Evolutionary conservation across 108 stramenopile species (phyloP).

Genomic region (Licmophora abbreviata): DNA sequence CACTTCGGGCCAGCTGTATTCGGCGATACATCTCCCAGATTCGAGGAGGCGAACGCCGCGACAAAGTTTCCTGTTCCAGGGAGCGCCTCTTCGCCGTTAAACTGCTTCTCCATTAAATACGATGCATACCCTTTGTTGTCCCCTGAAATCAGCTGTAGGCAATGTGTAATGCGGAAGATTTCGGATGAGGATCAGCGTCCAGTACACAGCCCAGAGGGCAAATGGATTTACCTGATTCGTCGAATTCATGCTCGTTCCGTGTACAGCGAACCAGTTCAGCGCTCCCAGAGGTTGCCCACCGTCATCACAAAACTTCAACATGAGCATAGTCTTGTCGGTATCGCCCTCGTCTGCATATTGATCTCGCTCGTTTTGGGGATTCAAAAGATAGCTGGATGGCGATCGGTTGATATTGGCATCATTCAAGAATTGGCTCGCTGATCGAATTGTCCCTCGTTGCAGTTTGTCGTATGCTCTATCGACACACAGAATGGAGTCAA

Average conservation of each 20-base stretch:
- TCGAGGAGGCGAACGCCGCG: constrained; percentile 52
- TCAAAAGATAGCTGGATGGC: constrained; percentile 42
- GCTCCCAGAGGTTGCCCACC: constrained; percentile 13
- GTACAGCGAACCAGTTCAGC: constrained; percentile 55
- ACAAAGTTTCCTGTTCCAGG: constrained; percentile 41
- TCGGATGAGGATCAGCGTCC: background rate
- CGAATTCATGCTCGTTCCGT: constrained; percentile 50
- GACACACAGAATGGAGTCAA: constrained; percentile 1
- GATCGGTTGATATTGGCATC: constrained; percentile 49
- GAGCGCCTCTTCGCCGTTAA: constrained; percentile 19
- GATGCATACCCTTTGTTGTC: constrained; percentile 62
- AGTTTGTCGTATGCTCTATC: constrained; percentile 27
- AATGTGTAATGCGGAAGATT: background rate
- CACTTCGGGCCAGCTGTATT: constrained; percentile 46
- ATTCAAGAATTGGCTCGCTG: constrained; percentile 6
- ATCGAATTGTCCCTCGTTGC: background rate
- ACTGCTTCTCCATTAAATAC: constrained; percentile 34
- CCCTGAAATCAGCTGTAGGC: constrained; percentile 24
- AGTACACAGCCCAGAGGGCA: too few relatives aligned
- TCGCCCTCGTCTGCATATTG: constrained; percentile 29
- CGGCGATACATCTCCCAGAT: constrained; percentile 58
- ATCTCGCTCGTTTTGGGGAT: constrained; percentile 38
- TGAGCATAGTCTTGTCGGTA: constrained; percentile 44
- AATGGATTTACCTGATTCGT: constrained; percentile 23
- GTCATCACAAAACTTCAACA: constrained; percentile 17